These are phyloP conservation scores for Cylindrotheca closterium DNA, from an alignment of 108 stramenopile species.

Conservation along the genomic window DNA sequence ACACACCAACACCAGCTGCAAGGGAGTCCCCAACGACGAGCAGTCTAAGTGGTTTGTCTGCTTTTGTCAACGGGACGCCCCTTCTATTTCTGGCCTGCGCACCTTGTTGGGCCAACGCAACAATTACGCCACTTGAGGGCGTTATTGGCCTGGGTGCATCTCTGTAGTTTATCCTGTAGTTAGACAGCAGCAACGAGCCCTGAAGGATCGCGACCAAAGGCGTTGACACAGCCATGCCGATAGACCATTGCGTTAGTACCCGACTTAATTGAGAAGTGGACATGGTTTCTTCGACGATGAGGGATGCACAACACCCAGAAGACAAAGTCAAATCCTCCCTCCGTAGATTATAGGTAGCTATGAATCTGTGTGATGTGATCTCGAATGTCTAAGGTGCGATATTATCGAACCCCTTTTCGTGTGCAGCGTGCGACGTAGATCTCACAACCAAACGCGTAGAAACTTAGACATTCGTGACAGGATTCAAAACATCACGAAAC, in stretches of 20 bases:
- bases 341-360: too few species aligned
- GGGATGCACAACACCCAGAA: conserved; percentile 12
- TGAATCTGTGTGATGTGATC: too few species aligned
- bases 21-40: conserved; percentile 70
- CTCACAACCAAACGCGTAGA: too few species aligned
- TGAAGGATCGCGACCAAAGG: conserved; percentile 40
- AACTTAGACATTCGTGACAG: too few species aligned
- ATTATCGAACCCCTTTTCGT: too few species aligned
- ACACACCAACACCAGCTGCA: conserved; percentile 62
- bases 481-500: too few species aligned
- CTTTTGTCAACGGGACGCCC: conserved; percentile 5
- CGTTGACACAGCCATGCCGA: conserved; percentile 27
- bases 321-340: too few species aligned
- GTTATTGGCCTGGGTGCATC: conserved; percentile 41
- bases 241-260: conserved; percentile 23
- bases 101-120: conserved; percentile 16
- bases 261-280: conserved; percentile 10
- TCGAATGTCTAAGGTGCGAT: too few species aligned
- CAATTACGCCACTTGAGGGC: conserved; percentile 44
- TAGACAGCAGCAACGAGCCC: conserved; percentile 22
- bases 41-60: conserved; percentile 42
- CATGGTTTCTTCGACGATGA: conserved; percentile 25
- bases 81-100: conserved; percentile 1
- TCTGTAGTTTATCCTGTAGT: conserved; percentile 34
- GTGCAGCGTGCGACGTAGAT: too few species aligned